Conservation (phyloP, 2,329 filamentous ascomycete species). For the Aspergillus neotritici region DNA sequence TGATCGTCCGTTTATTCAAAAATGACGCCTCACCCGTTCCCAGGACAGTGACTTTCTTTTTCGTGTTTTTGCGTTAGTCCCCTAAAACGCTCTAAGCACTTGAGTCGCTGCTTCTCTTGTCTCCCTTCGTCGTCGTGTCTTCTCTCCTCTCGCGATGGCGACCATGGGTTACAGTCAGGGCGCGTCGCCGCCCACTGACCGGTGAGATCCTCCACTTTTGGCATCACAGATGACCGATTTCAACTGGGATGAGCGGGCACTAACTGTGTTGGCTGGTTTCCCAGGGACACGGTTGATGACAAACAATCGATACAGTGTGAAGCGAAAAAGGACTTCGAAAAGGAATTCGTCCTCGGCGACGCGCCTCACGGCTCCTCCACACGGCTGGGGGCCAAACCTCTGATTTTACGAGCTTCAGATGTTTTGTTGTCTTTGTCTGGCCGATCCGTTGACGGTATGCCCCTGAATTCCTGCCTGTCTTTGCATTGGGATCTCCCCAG, state of each 20-base stretch:
- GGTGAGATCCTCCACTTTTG: conserved; percentile 8
- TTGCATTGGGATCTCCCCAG: conserved; percentile 1
- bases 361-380: conserved; percentile 9
- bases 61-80: conserved; percentile 3
- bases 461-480: conserved; percentile 3
- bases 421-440: conserved; percentile 18
- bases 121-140: neutral
- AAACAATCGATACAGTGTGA: conserved; percentile 5
- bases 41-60: conserved; percentile 6
- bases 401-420: conserved; percentile 19
- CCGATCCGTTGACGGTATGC: conserved; percentile 15
- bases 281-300: conserved; percentile 8
- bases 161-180: conserved; percentile 10
- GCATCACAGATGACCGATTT: conserved; percentile 1
- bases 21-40: conserved; percentile 20
- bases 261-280: conserved; percentile 3
- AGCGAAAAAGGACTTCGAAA: conserved; percentile 15
- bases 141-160: conserved; percentile 1
- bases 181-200: conserved; percentile 5
- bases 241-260: neutral
- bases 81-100: conserved; percentile 3
- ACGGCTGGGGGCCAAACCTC: conserved; percentile 12
- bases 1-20: conserved; percentile 17
- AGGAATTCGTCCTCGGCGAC: conserved; percentile 13
- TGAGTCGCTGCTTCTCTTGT: neutral